Conservation (phyloP, 2,329 filamentous ascomycete genomes). For the Microthyrium microscopicum region DNA sequence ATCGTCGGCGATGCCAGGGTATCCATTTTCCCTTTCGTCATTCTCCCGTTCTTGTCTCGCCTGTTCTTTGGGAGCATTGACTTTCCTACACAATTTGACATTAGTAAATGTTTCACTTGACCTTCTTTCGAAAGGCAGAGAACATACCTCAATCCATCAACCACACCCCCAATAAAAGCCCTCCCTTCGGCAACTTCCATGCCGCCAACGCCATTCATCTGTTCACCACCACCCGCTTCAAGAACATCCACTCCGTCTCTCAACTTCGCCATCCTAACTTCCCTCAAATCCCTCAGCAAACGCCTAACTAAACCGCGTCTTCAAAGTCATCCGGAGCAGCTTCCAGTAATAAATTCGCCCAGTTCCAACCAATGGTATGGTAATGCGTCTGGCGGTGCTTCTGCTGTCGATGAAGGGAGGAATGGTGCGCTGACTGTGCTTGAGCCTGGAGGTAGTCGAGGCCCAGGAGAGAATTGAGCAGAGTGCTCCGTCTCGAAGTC, state of each 20-base stretch:
- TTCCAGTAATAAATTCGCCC: conserved; percentile 68
- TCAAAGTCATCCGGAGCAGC: conserved; percentile 71
- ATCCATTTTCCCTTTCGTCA: conserved; percentile 42
- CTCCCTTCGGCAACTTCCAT: conserved; percentile 86
- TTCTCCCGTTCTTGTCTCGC: conserved; percentile 60
- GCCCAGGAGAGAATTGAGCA: conserved; percentile 60
- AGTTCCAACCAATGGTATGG: conserved; percentile 95
- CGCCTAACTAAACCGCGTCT: conserved; percentile 53
- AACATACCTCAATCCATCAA: conserved; percentile 56
- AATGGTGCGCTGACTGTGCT: conserved; percentile 57
- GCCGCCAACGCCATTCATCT: conserved; percentile 67
- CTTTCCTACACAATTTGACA: conserved; percentile 35
- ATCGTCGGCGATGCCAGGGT: conserved; percentile 35
- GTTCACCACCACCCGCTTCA: conserved; percentile 54
- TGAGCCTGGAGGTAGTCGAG: conserved; percentile 46
- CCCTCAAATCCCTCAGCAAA: conserved; percentile 63
- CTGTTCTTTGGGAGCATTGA: conserved; percentile 67
- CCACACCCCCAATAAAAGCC: conserved; percentile 66
- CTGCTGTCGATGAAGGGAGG: conserved; percentile 54
- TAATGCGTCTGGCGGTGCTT: conserved; percentile 50
- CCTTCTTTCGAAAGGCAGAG: background rate
- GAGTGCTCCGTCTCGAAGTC: conserved; percentile 57
- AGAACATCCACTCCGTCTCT: conserved; percentile 54
- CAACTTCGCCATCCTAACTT: conserved; percentile 82
- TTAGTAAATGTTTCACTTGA: too few species aligned